phyloP scores from a whole-genome alignment of 2,329 filamentous ascomycete genomes.

The Neonectria neomacrospora region DNA sequence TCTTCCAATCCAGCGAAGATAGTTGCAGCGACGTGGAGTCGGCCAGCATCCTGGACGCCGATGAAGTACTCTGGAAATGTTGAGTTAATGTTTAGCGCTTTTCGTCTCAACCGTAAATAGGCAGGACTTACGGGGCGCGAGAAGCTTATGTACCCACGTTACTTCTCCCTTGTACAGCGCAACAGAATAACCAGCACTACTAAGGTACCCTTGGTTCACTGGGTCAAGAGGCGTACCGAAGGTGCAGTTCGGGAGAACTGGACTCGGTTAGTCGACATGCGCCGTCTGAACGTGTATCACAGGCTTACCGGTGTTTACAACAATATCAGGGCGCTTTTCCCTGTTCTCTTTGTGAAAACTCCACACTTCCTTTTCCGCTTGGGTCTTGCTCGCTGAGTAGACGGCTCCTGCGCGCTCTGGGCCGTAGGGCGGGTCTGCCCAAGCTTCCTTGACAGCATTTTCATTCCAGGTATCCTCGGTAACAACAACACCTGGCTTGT shows the following conservation, averaged over 20 bases:
- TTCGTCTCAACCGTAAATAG: too few species aligned
- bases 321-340: slow-evolving; percentile 41
- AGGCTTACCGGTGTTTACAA: slow-evolving; percentile 40
- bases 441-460: slow-evolving; percentile 47
- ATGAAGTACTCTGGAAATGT: slow-evolving; percentile 55
- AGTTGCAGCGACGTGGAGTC: slow-evolving; percentile 63
- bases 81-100: not conserved
- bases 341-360: slow-evolving; percentile 45
- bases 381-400: slow-evolving; percentile 54
- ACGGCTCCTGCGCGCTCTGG: slow-evolving; percentile 42
- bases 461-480: slow-evolving; percentile 49
- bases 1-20: slow-evolving; percentile 56
- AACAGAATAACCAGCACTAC: slow-evolving; percentile 35
- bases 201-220: slow-evolving; percentile 34
- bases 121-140: not conserved
- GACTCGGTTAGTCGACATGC: rapidly evolving
- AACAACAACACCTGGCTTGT: not conserved
- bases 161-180: slow-evolving; percentile 39
- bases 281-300: rapidly evolving
- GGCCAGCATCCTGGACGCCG: slow-evolving; percentile 60
- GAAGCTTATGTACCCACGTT: not conserved
- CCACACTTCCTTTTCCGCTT: slow-evolving; percentile 53
- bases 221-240: slow-evolving; percentile 40
- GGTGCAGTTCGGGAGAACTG: slow-evolving; percentile 46
- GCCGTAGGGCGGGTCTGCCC: slow-evolving; percentile 50